Base-by-base conservation (phyloP, 2,329 filamentous ascomycete species). In the Sclerotinia sclerotiorum region DNA sequence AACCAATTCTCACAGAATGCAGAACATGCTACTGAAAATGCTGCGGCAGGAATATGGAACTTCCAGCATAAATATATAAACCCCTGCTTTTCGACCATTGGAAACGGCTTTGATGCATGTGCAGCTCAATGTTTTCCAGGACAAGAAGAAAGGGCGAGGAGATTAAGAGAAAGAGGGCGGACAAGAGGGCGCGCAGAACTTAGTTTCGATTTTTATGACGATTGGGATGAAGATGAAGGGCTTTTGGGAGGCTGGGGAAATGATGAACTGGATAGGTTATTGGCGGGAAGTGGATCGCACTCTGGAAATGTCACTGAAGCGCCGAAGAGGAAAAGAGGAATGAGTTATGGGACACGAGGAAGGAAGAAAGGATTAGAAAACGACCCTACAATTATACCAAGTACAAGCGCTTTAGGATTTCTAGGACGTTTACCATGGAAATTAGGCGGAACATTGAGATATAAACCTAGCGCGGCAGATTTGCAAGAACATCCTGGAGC, bases 181-280 rank as follows among this genome's bases (percentile, higher is more conserved):
- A 81, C 82, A 32, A 80, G 81, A 70, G 87, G 87, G 2, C 80
- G 88, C 64, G 91, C 93, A 39, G 94, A 97, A 79, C 87, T 91
- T 75, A 94, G 87, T 76, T 98, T 98, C 78, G 94, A 97, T 79
- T 98, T 98, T 78, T 98, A 98, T 81, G 94, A 97, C 79, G 94
- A 97, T 79, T 98, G 94, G 94, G 93, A 97, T 67, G 85, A 88
- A 32, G 76, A 77, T 61, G 85, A 88, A 51, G 85, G 88, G 0
- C 79, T 94, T 60, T 81, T 94, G 65, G 89, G 85, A 56, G 80
- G 87, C 57, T 97, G 93, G 91, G 89, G 90, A 51, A 88, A 86
- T 73, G 93, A 96, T 75, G 93, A 97, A 77, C 88, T 96, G 81
- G 94, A 97, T 77, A 85, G 92, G 64, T 80, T 97, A 71, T 81